Evolutionary conservation across 2,329 filamentous ascomycete genomes (phyloP).

Genomic region (Cadophora sp.): DNA sequence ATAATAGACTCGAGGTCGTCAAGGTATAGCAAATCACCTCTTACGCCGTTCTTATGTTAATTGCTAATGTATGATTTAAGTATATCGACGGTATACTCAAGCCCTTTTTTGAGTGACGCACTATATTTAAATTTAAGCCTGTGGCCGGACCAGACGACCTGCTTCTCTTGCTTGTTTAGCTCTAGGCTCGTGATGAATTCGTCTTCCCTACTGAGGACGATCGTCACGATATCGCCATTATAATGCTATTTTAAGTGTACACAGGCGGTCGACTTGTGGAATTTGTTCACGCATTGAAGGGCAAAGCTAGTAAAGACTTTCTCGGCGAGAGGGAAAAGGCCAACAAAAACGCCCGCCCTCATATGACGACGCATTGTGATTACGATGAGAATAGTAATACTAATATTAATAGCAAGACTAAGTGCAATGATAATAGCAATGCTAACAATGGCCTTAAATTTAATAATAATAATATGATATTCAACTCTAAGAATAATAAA

Average conservation of each 20-base stretch:
- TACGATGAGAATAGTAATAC: slow-evolving; percentile 17
- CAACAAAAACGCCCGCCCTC: slow-evolving; percentile 11
- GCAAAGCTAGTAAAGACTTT: slow-evolving; percentile 36
- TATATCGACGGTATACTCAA: slow-evolving; percentile 34
- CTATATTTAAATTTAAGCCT: slow-evolving; percentile 33
- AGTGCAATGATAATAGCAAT: slow-evolving; percentile 25
- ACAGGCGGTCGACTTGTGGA: slow-evolving; percentile 37
- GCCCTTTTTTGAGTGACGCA: slow-evolving; percentile 29
- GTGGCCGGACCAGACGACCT: slow-evolving; percentile 36
- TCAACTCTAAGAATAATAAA: slow-evolving; percentile 19
- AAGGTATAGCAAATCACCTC: slow-evolving; percentile 25
- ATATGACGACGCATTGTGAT: background rate
- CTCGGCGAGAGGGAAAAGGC: slow-evolving; percentile 34
- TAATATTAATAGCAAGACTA: slow-evolving; percentile 7
- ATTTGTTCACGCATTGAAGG: slow-evolving; percentile 40
- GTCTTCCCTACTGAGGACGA: slow-evolving; percentile 40
- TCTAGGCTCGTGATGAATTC: no score
- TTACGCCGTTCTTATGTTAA: slow-evolving; percentile 20
- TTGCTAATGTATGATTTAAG: slow-evolving; percentile 25
- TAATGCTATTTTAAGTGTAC: slow-evolving; percentile 41
- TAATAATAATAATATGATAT: slow-evolving; percentile 13
- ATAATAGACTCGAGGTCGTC: slow-evolving; percentile 30
- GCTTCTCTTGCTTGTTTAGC: slow-evolving; percentile 35
- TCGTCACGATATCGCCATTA: slow-evolving; percentile 35
- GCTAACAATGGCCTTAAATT: slow-evolving; percentile 14